phyloP scores from a whole-genome alignment of 129 eudicot species.

The Chrysanthemum makinoi region DNA sequence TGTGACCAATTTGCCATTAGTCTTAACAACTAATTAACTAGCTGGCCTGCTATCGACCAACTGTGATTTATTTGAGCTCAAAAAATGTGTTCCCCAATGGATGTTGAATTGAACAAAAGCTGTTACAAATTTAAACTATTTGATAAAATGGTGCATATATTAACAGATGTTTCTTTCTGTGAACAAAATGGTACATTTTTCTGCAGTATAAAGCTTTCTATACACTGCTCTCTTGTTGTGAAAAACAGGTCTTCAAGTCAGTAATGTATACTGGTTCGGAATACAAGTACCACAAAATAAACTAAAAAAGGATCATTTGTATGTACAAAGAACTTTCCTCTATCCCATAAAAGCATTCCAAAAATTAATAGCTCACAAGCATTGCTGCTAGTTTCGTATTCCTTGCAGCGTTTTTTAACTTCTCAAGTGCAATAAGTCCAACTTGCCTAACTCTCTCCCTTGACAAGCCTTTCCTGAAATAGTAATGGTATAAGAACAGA shows the following conservation, averaged over 20 bases:
- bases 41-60: not conserved
- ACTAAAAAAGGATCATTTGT: conserved; percentile 19
- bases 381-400: conserved; percentile 71
- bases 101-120: conserved; percentile 7
- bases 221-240: conserved; percentile 20
- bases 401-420: conserved; percentile 87
- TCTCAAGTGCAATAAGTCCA: conserved; percentile 93
- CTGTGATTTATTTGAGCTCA: conserved; percentile 9
- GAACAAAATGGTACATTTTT: conserved; percentile 20
- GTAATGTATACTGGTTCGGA: conserved; percentile 24
- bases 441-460: conserved; percentile 95
- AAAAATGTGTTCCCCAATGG: not conserved
- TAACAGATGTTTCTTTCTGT: conserved; percentile 11
- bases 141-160: conserved; percentile 3
- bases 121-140: conserved; percentile 8
- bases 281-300: conserved; percentile 3
- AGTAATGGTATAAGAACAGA: not conserved
- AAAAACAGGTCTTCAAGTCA: conserved; percentile 30
- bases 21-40: not conserved
- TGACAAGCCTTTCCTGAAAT: conserved; percentile 87
- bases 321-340: conserved; percentile 32
- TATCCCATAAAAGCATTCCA: conserved; percentile 16
- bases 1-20: not conserved
- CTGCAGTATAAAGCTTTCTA: conserved; percentile 26
- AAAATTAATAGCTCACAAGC: conserved; percentile 53